A percentile compares a stretch with the other conserved stretches of the same genome.
Conservation (phyloP, 2,329 filamentous ascomycete species). For the Raffaelea arxii region DNA sequence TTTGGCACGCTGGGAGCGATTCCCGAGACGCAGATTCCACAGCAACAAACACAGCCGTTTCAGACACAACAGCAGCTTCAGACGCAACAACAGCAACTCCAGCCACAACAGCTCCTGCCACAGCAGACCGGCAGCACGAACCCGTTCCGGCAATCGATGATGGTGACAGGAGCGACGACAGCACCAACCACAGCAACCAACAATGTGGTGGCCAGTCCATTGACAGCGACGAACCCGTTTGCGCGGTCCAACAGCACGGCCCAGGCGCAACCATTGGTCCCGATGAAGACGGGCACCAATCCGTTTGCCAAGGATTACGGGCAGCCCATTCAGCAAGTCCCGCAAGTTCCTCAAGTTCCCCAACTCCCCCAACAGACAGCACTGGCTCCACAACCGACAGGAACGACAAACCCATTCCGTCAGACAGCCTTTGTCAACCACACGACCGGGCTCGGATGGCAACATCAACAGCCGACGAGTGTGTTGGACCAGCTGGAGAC, state of each 20-base stretch:
- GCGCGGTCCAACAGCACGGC: constrained; percentile 48
- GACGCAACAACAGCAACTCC: constrained; percentile 2
- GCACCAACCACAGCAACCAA: neutral
- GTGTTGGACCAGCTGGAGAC: constrained; percentile 71
- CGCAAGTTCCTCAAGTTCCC: too few species aligned
- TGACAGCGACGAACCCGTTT: constrained; percentile 80
- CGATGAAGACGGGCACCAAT: constrained; percentile 47
- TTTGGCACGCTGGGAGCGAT: constrained; percentile 49
- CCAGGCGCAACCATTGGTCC: constrained; percentile 31
- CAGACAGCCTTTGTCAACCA: constrained; percentile 88
- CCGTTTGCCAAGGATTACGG: constrained; percentile 44
- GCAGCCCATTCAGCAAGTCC: constrained; percentile 12
- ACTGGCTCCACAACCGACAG: constrained; percentile 68
- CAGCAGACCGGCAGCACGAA: constrained; percentile 53
- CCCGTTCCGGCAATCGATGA: constrained; percentile 87
- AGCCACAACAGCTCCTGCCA: neutral
- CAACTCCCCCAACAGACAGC: constrained; percentile 35
- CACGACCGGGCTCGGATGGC: constrained; percentile 80
- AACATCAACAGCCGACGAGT: constrained; percentile 69
- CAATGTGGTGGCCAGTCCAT: constrained; percentile 25
- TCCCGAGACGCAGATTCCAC: constrained; percentile 45
- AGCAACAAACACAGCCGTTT: constrained; percentile 2
- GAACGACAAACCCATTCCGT: constrained; percentile 89
- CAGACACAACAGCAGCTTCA: neutral
- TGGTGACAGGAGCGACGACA: constrained; percentile 31